A percentile compares a stretch with the other conserved stretches of the same genome.
These are phyloP conservation scores for Shiraia sp. DNA, from an alignment of 2,329 filamentous ascomycete species.

Conservation along the genomic window DNA sequence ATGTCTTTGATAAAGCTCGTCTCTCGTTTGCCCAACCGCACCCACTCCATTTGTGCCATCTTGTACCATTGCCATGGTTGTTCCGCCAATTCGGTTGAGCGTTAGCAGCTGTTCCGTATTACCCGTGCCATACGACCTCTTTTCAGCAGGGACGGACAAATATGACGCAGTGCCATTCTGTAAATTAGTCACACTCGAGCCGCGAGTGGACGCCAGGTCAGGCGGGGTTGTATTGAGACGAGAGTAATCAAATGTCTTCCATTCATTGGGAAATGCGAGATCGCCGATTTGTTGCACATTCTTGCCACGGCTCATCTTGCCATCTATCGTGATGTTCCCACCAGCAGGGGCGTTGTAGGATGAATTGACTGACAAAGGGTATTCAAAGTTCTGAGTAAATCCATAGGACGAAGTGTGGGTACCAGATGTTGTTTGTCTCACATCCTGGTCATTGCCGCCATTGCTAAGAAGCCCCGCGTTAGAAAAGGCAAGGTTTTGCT, in stretches of 20 bases:
- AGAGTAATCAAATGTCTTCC: slow-evolving; percentile 59
- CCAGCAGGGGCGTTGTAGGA: slow-evolving; percentile 49
- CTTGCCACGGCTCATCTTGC: slow-evolving; percentile 55
- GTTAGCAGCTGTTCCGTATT: slow-evolving; percentile 60
- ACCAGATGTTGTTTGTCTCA: slow-evolving; percentile 57
- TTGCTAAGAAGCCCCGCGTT: slow-evolving; percentile 61
- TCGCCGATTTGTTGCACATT: slow-evolving; percentile 51
- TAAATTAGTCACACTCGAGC: slow-evolving; percentile 53
- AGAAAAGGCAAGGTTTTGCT: slow-evolving; percentile 60
- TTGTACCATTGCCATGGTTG: slow-evolving; percentile 9
- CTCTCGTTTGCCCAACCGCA: slow-evolving; percentile 1
- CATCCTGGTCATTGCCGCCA: slow-evolving; percentile 59
- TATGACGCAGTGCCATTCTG: slow-evolving; percentile 64
- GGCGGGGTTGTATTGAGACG: slow-evolving; percentile 18
- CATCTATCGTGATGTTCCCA: slow-evolving; percentile 52
- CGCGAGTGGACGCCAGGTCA: slow-evolving; percentile 31
- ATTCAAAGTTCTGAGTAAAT: slow-evolving; percentile 56
- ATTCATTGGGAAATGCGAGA: slow-evolving; percentile 62
- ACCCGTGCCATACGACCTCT: slow-evolving; percentile 57
- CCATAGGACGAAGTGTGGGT: slow-evolving; percentile 44
- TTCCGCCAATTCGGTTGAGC: slow-evolving; percentile 53
- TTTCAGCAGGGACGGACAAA: slow-evolving; percentile 51
- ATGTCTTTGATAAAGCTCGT: slow-evolving; percentile 61
- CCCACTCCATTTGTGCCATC: slow-evolving; percentile 4
- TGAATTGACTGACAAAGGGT: slow-evolving; percentile 64